Percentiles rank a stretch among this genome's conserved stretches.
phyloP scores from a whole-genome alignment of 2,329 filamentous ascomycete genomes.

The Magnaporthiopsis rhizophila region DNA sequence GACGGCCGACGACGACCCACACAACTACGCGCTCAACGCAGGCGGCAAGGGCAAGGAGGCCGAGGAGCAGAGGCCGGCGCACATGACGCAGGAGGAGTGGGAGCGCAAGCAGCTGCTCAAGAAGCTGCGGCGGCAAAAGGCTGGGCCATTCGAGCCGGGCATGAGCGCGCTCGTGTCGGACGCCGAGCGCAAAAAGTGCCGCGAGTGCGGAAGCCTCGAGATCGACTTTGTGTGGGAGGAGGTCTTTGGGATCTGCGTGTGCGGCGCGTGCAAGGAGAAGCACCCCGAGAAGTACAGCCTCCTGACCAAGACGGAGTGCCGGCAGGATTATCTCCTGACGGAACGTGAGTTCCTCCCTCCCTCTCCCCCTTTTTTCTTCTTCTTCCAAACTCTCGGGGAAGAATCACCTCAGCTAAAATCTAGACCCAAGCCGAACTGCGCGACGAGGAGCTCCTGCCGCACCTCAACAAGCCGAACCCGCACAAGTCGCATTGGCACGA shows the following conservation, averaged over 20 bases:
- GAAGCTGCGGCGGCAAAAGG: conserved; percentile 62
- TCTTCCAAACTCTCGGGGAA: neutral
- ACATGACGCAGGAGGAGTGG: conserved; percentile 91
- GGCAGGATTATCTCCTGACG: conserved; percentile 90
- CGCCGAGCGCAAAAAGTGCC: conserved; percentile 63
- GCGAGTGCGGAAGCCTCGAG: conserved; percentile 75
- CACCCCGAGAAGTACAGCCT: conserved; percentile 88
- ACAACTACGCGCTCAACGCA: conserved; percentile 67
- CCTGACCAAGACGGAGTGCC: conserved; percentile 92
- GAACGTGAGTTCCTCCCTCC: conserved; percentile 54
- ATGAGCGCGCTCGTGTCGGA: conserved; percentile 64
- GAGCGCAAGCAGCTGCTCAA: conserved; percentile 71
- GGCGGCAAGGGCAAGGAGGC: conserved; percentile 22
- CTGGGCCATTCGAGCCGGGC: conserved; percentile 81
- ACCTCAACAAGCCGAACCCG: conserved; percentile 83
- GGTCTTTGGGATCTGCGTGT: conserved; percentile 67
- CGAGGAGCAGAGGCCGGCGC: conserved; percentile 62
- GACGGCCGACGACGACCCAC: conserved; percentile 82
- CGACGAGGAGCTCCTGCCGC: conserved; percentile 77
- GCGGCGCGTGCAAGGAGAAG: conserved; percentile 80
- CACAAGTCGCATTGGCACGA: conserved; percentile 96
- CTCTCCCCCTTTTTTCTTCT: neutral
- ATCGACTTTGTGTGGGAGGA: conserved; percentile 96
- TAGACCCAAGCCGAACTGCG: conserved; percentile 65
- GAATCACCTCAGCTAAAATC: neutral